These are phyloP conservation scores for Triticum turgidum DNA, from an alignment of 176 grass and related monocot species.

Conservation along the genomic window DNA sequence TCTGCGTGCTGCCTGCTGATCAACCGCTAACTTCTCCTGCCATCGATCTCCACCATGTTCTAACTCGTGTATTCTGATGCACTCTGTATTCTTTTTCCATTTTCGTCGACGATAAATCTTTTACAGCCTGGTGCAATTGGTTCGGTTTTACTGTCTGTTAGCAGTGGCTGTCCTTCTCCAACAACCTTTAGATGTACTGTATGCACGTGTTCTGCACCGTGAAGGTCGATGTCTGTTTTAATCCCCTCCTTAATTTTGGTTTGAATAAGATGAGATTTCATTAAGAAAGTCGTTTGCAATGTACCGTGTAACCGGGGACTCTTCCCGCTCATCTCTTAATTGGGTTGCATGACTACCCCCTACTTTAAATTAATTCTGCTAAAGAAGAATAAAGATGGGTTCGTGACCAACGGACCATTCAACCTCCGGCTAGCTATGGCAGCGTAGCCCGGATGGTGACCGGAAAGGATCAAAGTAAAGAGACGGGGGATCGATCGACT, in stretches of 20 bases:
- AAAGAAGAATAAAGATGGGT: slow-evolving; percentile 33
- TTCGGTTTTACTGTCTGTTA: not conserved
- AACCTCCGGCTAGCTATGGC: slow-evolving; percentile 25
- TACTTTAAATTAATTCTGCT: slow-evolving; percentile 23
- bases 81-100: not conserved
- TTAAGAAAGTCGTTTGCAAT: not conserved
- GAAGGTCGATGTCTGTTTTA: not conserved
- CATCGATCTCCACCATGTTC: not conserved
- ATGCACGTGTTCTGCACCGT: not conserved
- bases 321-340: slow-evolving; percentile 19
- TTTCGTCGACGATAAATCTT: not conserved
- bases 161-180: not conserved
- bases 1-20: not conserved
- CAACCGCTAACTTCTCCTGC: not conserved
- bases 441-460: slow-evolving; percentile 6
- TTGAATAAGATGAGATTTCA: not conserved
- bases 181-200: not conserved
- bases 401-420: not conserved
- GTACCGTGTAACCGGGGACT: slow-evolving; percentile 2
- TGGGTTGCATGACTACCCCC: not conserved
- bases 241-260: not conserved
- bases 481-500: not conserved
- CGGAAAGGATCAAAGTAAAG: not conserved
- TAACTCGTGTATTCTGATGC: not conserved
- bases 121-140: not conserved